These are phyloP conservation scores for Isatis tinctoria DNA, from an alignment of 345 rosid genomes.

Conservation along the genomic window DNA sequence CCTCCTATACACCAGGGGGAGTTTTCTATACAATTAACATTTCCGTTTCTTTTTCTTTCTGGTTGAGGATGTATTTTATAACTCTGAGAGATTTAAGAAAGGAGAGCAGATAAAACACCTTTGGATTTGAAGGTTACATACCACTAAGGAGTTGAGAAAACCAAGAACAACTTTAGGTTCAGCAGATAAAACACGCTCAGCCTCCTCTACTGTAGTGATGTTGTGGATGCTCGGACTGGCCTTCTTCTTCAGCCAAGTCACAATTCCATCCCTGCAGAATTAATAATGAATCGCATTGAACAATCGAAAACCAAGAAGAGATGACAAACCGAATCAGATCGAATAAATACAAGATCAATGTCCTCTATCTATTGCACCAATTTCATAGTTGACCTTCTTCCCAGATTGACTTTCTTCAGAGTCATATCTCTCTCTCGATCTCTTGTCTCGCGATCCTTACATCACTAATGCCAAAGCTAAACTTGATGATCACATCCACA, in stretches of 20 bases:
- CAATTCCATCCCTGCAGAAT: slow-evolving; percentile 39
- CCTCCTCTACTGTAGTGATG: slow-evolving; percentile 38
- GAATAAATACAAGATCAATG: slow-evolving; percentile 4
- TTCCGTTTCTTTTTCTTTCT: no score
- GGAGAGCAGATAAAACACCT: not conserved
- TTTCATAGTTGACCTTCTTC: not conserved
- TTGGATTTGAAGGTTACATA: slow-evolving; percentile 21
- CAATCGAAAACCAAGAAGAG: not conserved
- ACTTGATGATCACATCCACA: slow-evolving; percentile 1
- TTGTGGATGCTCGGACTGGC: slow-evolving; percentile 32
- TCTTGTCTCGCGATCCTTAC: not conserved
- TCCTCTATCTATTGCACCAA: not conserved
- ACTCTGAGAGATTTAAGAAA: not conserved
- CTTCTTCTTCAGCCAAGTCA: slow-evolving; percentile 42
- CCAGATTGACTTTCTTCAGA: not conserved
- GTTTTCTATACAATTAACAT: not conserved
- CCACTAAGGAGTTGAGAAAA: slow-evolving; percentile 41
- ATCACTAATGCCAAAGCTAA: slow-evolving; percentile 11
- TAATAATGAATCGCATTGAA: not conserved
- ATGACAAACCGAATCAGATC: slow-evolving; percentile 1
- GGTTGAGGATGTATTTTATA: not conserved
- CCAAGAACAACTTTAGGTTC: slow-evolving; percentile 41
- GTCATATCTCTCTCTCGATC: not conserved
- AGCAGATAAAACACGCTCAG: slow-evolving; percentile 26
- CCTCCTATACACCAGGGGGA: not conserved